These are phyloP conservation scores for Cytospora leucostoma DNA, from an alignment of 2,329 filamentous ascomycete genomes.

Conservation along the genomic window DNA sequence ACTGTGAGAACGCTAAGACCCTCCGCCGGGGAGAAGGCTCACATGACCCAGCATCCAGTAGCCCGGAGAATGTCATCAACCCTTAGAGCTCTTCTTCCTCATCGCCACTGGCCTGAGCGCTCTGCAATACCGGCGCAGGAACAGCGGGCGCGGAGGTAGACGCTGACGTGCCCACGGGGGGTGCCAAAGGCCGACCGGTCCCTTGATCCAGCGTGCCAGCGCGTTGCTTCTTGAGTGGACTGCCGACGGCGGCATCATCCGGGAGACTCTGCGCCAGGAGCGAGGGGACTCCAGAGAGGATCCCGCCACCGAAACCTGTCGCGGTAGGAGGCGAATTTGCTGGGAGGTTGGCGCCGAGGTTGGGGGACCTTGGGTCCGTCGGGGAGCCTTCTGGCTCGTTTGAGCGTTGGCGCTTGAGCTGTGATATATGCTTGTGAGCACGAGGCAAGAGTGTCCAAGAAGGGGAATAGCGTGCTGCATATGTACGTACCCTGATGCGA, in stretches of 20 bases:
- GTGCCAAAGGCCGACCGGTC: slow-evolving; percentile 11
- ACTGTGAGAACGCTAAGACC: not conserved
- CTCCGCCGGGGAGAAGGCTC: not conserved
- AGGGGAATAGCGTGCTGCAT: not conserved
- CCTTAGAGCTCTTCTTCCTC: slow-evolving; percentile 17
- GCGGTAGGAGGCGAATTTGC: slow-evolving; percentile 46
- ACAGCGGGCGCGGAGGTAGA: slow-evolving; percentile 22
- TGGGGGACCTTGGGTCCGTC: slow-evolving; percentile 48
- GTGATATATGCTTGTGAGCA: slow-evolving; percentile 33
- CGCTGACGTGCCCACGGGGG: slow-evolving; percentile 6
- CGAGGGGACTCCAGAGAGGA: slow-evolving; percentile 33
- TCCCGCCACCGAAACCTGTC: slow-evolving; percentile 23
- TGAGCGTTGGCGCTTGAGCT: slow-evolving; percentile 83
- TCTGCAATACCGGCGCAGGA: not conserved
- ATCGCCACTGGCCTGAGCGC: not conserved
- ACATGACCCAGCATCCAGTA: not conserved
- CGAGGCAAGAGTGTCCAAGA: too few species aligned
- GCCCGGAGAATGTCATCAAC: not conserved
- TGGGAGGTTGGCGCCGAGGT: slow-evolving; percentile 43
- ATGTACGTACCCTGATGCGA: slow-evolving; percentile 70
- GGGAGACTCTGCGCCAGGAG: slow-evolving; percentile 47
- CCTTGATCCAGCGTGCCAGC: slow-evolving; percentile 58
- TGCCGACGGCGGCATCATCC: slow-evolving; percentile 57
- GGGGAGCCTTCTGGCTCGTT: slow-evolving; percentile 62
- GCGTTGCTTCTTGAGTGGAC: slow-evolving; percentile 75